A percentile compares a stretch with the other conserved stretches of the same genome.
phyloP scores from a whole-genome alignment of 73 alveolate species.

The Paramecium primaurelia region DNA sequence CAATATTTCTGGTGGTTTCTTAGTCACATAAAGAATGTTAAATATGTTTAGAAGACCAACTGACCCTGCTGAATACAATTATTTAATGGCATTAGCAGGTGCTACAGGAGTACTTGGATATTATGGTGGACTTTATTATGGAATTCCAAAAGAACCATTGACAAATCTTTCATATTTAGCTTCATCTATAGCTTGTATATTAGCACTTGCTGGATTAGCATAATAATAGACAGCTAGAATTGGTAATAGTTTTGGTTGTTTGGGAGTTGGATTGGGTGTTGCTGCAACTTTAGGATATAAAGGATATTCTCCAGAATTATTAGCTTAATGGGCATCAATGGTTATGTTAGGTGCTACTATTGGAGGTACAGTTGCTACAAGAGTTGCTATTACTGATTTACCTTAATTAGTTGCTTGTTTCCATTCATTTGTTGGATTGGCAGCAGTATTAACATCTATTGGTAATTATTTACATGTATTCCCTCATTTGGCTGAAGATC shows the following conservation, averaged over 20 bases:
- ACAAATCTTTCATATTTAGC: too few relatives aligned
- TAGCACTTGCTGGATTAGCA: conserved; percentile 73
- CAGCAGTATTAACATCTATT: conserved; percentile 68
- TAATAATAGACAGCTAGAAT: conserved; percentile 68
- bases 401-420: conserved; percentile 70
- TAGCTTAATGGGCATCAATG: conserved; percentile 41
- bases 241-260: conserved; percentile 62
- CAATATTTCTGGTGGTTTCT: too few relatives aligned
- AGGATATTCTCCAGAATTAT: background rate
- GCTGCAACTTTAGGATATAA: conserved; percentile 40
- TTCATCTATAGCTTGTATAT: conserved; percentile 22
- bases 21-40: too few relatives aligned
- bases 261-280: conserved; percentile 62
- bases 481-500: conserved; percentile 38
- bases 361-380: conserved; percentile 20
- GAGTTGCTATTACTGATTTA: conserved; percentile 24
- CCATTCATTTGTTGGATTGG: conserved; percentile 74
- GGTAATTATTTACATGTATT: conserved; percentile 59
- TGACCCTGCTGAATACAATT: too few relatives aligned
- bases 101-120: too few relatives aligned
- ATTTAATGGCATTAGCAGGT: too few relatives aligned
- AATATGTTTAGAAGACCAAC: too few relatives aligned
- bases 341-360: background rate
- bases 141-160: too few relatives aligned
- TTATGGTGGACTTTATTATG: too few relatives aligned